Evolutionary conservation across 2,329 filamentous ascomycete species (phyloP), one percentile per base, ranked within the genome.

Genomic region (Arthroderma uncinatum): DNA sequence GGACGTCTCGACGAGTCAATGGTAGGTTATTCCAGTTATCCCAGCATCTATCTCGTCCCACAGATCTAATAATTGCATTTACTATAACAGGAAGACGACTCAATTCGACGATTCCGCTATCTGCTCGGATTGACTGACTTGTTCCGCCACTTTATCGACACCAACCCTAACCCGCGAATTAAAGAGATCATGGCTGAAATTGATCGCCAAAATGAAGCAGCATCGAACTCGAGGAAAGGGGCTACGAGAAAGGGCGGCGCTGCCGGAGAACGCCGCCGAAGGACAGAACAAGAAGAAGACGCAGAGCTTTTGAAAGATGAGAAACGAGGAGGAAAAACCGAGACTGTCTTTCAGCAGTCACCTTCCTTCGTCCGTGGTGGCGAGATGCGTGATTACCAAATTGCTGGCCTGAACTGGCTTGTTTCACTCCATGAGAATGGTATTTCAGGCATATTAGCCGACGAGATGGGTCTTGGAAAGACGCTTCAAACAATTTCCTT

Each of bases 401-500:
- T 98, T 64, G 87, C 89, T 34, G 93, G 93, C 63, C 78, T 98
- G 63, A 98, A 98, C 72, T 98, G 93, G 93, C 81, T 98, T 48
- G 90, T 98, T 64, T 97, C 91, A 10, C 80, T 98, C 4, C 93
- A 98, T 67, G 93, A 98, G 73, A 98, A 98, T 67, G 93, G 93
- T 76, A 98, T 98, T 63, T 97, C 92, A 19, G 93, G 93, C 64
- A 98, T 98, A 62, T 78, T 98, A 53, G 93, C 93, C 60, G 93
- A 98, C 68, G 93, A 98, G 75, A 98, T 98, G 93, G 93, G 93
- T 73, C 79, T 98, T 19, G 93, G 93, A 66, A 98, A 98, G 78
- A 98, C 93, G 0, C 74, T 98, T 28, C 93, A 98, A 73, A 98
- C 93, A 0, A 98, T 98, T 59, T 87, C 93, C 1, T 98, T 98